These are phyloP conservation scores for Xylaria nigripes DNA, from an alignment of 495 filamentous ascomycete species.

Conservation along the genomic window DNA sequence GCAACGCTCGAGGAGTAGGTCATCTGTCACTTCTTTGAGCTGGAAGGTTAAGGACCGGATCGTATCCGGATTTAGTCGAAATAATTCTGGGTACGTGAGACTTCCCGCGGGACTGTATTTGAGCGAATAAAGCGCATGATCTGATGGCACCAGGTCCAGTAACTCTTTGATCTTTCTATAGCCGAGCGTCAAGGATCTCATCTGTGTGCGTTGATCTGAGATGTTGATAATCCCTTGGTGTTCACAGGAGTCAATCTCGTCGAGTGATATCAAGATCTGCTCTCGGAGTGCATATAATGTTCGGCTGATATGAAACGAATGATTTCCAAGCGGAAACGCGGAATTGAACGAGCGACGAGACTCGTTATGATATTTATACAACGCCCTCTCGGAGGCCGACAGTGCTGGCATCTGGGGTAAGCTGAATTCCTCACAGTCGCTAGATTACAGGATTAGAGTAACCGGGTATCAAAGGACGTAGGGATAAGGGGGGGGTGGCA, in stretches of 20 bases:
- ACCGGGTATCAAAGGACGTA: not conserved
- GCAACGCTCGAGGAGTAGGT: not conserved
- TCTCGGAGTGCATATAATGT: conserved; percentile 18
- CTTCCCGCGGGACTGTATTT: conserved; percentile 5
- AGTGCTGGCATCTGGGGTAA: conserved; percentile 1
- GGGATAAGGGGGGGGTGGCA: not conserved
- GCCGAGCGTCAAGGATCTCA: not conserved
- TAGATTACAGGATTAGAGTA: not conserved
- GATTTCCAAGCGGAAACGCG: not conserved
- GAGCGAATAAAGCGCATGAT: conserved; percentile 14
- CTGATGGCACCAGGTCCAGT: conserved; percentile 6
- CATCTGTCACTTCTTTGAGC: conserved; percentile 8
- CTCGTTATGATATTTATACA: not conserved
- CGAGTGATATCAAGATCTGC: conserved; percentile 4
- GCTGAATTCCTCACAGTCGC: conserved; percentile 16
- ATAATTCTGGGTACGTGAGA: conserved; percentile 12
- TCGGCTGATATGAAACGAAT: conserved; percentile 8
- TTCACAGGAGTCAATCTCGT: not conserved
- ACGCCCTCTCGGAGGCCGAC: not conserved
- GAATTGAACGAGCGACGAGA: not conserved
- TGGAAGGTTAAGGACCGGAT: conserved; percentile 11
- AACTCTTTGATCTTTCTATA: not conserved
- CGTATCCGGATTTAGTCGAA: conserved; percentile 10
- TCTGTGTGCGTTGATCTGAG: not conserved
- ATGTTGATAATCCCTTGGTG: not conserved